phyloP scores from a whole-genome alignment of 192 early-diverging fungal genomes.

The Coemansia sp. region DNA sequence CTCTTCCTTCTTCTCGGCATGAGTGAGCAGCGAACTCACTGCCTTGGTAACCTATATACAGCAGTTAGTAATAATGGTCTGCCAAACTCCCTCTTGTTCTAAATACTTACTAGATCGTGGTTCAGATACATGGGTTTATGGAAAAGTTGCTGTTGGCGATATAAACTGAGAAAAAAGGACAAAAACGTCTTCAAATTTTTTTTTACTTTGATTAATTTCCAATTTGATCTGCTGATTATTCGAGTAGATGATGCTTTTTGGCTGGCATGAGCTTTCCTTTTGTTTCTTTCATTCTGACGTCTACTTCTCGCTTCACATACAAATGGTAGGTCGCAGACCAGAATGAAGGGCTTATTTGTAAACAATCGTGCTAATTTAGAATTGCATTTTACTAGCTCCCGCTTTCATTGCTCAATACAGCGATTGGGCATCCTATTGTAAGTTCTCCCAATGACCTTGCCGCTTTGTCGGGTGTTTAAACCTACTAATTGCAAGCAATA shows the following conservation, averaged over 20 bases:
- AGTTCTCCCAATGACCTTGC: slow-evolving; percentile 16
- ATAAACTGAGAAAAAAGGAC: slow-evolving; percentile 8
- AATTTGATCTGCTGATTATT: background rate
- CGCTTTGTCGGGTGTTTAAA: slow-evolving; percentile 8
- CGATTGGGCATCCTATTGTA: slow-evolving; percentile 77
- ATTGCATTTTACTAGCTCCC: slow-evolving; percentile 64
- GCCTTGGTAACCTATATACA: slow-evolving; percentile 42
- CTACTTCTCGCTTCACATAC: background rate
- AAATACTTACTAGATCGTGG: slow-evolving; percentile 35
- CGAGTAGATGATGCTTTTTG: no score
- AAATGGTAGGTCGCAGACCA: slow-evolving; percentile 8
- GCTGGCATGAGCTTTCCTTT: background rate
- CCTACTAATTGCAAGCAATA: no score
- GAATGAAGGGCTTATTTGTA: no score
- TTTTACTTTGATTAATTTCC: background rate
- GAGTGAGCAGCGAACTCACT: slow-evolving; percentile 33
- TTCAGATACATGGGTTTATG: slow-evolving; percentile 30
- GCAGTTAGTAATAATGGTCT: background rate
- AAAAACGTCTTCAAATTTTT: slow-evolving; percentile 2
- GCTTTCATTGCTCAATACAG: slow-evolving; percentile 85
- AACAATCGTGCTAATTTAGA: no score
- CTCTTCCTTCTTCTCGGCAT: slow-evolving; percentile 24
- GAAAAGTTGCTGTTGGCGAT: slow-evolving; percentile 1
- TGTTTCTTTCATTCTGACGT: background rate
- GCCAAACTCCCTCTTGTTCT: background rate